Evolutionary conservation across 164 flowering plant species (phyloP).

Genomic region (Stephania cephalantha): DNA sequence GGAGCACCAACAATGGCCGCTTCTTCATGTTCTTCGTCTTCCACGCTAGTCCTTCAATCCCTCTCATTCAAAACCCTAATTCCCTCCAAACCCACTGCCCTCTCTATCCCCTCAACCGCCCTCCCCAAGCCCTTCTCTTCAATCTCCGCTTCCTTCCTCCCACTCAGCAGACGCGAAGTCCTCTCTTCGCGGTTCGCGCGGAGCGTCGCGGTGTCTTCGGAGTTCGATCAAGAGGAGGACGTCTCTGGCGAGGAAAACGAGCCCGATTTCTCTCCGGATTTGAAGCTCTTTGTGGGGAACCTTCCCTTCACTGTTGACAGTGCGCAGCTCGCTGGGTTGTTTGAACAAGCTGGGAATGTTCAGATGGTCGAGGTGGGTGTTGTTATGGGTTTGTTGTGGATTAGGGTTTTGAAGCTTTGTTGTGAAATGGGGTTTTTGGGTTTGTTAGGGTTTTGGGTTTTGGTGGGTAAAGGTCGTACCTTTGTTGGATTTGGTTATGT

Average conservation of each 20-base stretch:
- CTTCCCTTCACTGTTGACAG: conserved; percentile 69
- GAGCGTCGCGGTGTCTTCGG: conserved; percentile 36
- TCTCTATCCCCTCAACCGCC: conserved; percentile 12
- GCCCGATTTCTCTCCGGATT: conserved; percentile 39
- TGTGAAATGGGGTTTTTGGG: not conserved
- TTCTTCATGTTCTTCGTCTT: not conserved
- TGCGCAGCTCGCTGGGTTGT: conserved; percentile 57
- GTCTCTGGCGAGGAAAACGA: conserved; percentile 23
- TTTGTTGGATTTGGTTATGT: conserved; percentile 1
- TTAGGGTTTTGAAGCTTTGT: not conserved
- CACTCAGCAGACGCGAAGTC: not conserved
- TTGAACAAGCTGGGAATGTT: conserved; percentile 72
- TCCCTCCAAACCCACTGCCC: conserved; percentile 15
- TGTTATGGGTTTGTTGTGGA: not conserved
- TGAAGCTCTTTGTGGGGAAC: conserved; percentile 74
- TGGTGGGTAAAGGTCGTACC: not conserved
- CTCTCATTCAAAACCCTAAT: conserved; percentile 39
- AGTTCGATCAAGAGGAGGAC: conserved; percentile 38
- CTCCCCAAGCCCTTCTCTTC: conserved; percentile 19
- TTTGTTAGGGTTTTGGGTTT: not conserved
- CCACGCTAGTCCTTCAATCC: conserved; percentile 40
- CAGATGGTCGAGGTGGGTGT: conserved; percentile 81
- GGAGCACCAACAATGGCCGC: conserved; percentile 7
- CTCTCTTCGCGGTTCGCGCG: conserved; percentile 35
- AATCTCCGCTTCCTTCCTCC: conserved; percentile 17